Evolutionary conservation across 179 eudicot genomes (phyloP).

Genomic region (Patellifolia procumbens): DNA sequence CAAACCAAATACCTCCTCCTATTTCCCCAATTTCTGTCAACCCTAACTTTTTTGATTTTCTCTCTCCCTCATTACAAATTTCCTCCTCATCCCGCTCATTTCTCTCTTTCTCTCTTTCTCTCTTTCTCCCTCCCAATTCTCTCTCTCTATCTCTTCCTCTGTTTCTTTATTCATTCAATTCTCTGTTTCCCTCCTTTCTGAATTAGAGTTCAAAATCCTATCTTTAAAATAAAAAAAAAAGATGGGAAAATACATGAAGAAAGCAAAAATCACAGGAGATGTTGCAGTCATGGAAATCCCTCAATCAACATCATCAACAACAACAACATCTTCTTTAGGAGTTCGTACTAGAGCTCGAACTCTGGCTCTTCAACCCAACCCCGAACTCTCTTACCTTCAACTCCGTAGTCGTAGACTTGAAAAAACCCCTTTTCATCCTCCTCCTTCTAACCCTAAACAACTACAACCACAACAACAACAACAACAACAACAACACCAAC

Average conservation of each 20-base stretch:
- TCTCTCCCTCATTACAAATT: slow-evolving; percentile 11
- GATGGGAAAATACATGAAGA: slow-evolving; percentile 85
- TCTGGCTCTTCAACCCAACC: slow-evolving; percentile 54
- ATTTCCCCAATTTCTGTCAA: background rate
- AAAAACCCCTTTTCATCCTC: slow-evolving; percentile 49
- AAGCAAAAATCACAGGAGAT: slow-evolving; percentile 61
- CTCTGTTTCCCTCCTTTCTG: background rate
- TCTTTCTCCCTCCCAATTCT: slow-evolving; percentile 18
- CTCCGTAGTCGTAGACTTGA: slow-evolving; percentile 76
- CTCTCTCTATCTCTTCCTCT: background rate
- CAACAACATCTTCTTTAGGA: slow-evolving; percentile 49
- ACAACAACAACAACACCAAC: background rate
- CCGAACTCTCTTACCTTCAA: slow-evolving; percentile 61
- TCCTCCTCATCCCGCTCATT: slow-evolving; percentile 25
- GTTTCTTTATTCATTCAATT: background rate
- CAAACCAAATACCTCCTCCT: too few species aligned
- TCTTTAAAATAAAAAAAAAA: too few species aligned
- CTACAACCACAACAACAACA: background rate
- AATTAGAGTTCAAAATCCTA: too few species aligned
- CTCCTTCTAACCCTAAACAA: background rate
- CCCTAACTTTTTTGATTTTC: slow-evolving; percentile 36
- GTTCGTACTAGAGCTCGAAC: slow-evolving; percentile 74
- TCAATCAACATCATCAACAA: slow-evolving; percentile 38
- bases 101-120: slow-evolving; percentile 12
- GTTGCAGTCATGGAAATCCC: slow-evolving; percentile 61